These are phyloP conservation scores for Backusella tarrabulga DNA, from an alignment of 192 early-diverging fungal genomes.

Conservation along the genomic window DNA sequence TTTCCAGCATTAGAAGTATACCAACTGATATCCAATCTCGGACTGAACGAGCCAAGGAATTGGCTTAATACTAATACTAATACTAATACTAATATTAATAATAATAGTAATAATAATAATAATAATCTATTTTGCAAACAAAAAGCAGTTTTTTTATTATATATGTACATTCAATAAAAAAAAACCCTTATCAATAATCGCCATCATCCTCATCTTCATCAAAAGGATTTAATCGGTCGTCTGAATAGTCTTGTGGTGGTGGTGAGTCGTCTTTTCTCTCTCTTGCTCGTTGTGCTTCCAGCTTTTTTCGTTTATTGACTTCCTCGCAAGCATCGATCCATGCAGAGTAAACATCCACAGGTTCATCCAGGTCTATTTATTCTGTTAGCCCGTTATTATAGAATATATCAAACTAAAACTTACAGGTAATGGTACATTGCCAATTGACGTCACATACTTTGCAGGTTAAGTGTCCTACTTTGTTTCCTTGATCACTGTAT, in stretches of 20 bases:
- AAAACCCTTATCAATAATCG: neutral
- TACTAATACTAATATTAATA: too few relatives aligned
- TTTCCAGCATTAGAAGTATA: neutral
- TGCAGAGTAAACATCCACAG: conserved; percentile 87
- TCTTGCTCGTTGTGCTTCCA: conserved; percentile 12
- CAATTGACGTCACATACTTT: conserved; percentile 74
- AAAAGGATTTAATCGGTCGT: conserved; percentile 16
- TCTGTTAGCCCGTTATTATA: neutral
- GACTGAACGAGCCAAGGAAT: neutral
- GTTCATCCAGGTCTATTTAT: conserved; percentile 60
- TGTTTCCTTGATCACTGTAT: conserved; percentile 59
- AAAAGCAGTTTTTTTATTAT: neutral
- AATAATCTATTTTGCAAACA: too few relatives aligned
- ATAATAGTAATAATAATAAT: too few relatives aligned
- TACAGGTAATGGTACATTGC: conserved; percentile 69
- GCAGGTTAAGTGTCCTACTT: conserved; percentile 77
- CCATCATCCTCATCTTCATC: conserved; percentile 20
- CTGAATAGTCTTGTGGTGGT: conserved; percentile 10
- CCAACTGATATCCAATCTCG: neutral
- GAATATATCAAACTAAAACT: conserved; percentile 5
- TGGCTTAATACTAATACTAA: neutral
- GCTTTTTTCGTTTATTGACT: conserved; percentile 31
- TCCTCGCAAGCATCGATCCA: conserved; percentile 89
- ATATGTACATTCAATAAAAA: neutral
- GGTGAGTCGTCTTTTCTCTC: conserved; percentile 11